Evolutionary conservation across 768 basidiomycete genomes (phyloP), one percentile per base, ranked within the genome.

Genomic region (Hypsizygus marmoreus): DNA sequence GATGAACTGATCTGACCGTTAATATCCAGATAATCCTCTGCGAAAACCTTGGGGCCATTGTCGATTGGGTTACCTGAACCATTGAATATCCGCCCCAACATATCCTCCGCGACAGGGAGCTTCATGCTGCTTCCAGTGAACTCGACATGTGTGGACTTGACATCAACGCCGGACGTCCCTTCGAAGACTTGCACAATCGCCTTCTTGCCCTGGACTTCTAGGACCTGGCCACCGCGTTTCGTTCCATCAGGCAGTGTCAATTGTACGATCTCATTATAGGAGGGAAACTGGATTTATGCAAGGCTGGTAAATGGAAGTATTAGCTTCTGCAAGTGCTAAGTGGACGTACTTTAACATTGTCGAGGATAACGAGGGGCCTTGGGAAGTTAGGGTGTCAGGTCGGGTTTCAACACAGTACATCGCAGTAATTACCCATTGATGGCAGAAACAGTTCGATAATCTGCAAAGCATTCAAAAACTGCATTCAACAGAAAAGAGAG

Each of bases 161-260:
- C 97, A 66, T 99, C 97, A 33, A 98, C 88, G 26, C 97, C 97
- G 8, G 94, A 81, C 2, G 97, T 99, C 40, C 97, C 97, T 68
- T 99, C 97, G 58, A 99, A 99, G 50, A 99, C 95, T 66, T 99
- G 97, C 14, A 99, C 95, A 60, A 99, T 93, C 31, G 97, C 97
- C 65, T 98, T 98, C 78, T 95, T 97, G 43, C 97, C 97, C 63
- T 91, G 88, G 30, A 99, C 94, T 68, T 99, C 97, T 38, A 99
- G 83, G 9, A 98, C 95, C 68, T 98, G 97, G 22, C 97, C 97
- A 13, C 94, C 94, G 56, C 97, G 88, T 63, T 86, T 90, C 22
- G 93, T 78, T 11, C 97, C 97, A 66, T 99, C 95, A 7, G 95
- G 94, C 28, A 99, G 77, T 10, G 95, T 97, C 55, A 98, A 75